Evolutionary conservation across 306 rosid species (phyloP), one percentile per base, ranked within the genome.

Genomic region (Quercus mongolica): DNA sequence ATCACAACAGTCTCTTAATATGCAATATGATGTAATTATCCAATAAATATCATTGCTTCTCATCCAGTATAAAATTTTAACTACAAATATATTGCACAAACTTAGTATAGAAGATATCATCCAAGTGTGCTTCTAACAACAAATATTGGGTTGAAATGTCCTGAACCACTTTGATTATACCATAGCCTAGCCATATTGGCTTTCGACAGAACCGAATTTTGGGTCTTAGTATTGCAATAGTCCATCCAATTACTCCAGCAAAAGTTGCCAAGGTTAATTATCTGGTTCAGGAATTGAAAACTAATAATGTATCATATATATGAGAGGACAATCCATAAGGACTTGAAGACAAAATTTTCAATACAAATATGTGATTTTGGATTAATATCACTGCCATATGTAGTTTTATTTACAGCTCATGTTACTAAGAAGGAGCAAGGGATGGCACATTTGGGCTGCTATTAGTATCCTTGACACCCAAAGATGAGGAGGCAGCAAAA

Each of bases 391-490:
- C 70, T 70, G 73, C 74, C 78, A 74, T 78, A 56, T 86, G 52
- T 81, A 56, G 67, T 78, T 69, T 73, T 78, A 87, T 89, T 73
- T 85, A 90, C 94, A 85, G 76, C 82, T 86, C 81, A 41, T 61
- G 68, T 63, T 54, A 77, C 62, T 25, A 76, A 74, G 76, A 65
- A 49, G 80, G 77, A 68, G 80, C 52, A 77, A 74, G 75, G 79
- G 80, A 69, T 70, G 75, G 71, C 74, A 80, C n/a, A 65, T 19
- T 74, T 75, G 75, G 79, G 80, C 23, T 41, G 80, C 84, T 83
- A 79, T 49, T 49, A 19, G 82, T 77, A 81, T 82, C 82, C 92
- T 83, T 75, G 84, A 75, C 89, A 78, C 83, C 86, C 79, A 17
- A 62, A 71, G 54, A 69, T 52, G 79, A 68, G 61, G 83, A 81